Evolutionary conservation across 2,329 filamentous ascomycete species (phyloP), one percentile per base, ranked within the genome.

Genomic region (Phoma sp.): DNA sequence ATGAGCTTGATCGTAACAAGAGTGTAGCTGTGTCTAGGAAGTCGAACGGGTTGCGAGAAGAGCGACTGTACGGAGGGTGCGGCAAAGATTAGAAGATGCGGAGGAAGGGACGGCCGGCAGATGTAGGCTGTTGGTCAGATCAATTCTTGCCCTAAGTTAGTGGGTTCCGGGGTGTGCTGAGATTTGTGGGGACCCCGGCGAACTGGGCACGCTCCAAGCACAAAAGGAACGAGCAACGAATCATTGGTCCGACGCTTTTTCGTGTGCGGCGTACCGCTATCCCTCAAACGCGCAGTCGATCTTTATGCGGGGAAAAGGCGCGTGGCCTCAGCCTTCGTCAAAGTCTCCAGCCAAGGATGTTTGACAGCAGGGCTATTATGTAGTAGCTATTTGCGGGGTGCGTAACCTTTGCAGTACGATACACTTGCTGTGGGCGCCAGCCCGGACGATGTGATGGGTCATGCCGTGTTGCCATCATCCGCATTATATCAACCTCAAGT

Each of bases 231-330:
- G 43, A 55, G 38, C 56, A 52, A 50, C 54, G 48, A 47, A 50
- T 55, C 43, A 40, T 57, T 58, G 62, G 52, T 21, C 71, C 71
- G 70, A 66, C 60, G 60, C 61, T 58, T 71, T 72, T 72, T 72
- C 69, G 70, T 68, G 51, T 40, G 24, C 32, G 40, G 43, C 32
- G 58, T 44, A 58, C 59, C 64, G 60, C 69, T 67, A 70, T 50
- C 43, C 63, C 54, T 50, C 49, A 49, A 63, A 51, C 32, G 46
- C 40, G 29, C 47, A 29, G 43, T 38, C 59, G 52, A 65, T 61
- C 62, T 56, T 33, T 60, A 52, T 57, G 54, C 59, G 61, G 63
- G 58, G 55, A 36, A 48, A 21, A 36, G 38, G 32, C 52, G 53
- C 43, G 55, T 45, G 45, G 40, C 43, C 51, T 60, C 53, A 52